phyloP scores from a whole-genome alignment of 2,329 filamentous ascomycete genomes.

The Diplodia sapinea region DNA sequence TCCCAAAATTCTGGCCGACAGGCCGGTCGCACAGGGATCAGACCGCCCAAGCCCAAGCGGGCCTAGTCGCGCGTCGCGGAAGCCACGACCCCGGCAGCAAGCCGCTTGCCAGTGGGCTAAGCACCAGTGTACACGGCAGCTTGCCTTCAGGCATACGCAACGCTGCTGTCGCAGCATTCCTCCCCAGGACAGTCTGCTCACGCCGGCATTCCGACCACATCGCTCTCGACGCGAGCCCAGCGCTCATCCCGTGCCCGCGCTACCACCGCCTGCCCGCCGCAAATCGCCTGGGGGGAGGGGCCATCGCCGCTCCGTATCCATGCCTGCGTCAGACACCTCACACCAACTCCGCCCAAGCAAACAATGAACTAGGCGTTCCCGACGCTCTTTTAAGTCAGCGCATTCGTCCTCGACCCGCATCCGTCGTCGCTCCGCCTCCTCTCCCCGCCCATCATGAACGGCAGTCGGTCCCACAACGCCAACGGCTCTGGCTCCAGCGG shows the following conservation, averaged over 20 bases:
- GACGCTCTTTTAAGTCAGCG: constrained; percentile 14
- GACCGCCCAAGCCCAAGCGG: background rate
- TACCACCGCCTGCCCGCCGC: constrained; percentile 13
- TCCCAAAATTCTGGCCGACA: constrained; percentile 21
- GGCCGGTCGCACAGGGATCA: constrained; percentile 10
- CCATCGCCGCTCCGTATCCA: constrained; percentile 27
- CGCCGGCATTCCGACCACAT: background rate
- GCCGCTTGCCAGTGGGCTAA: constrained; percentile 20
- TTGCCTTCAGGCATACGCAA: constrained; percentile 21
- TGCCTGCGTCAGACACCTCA: constrained; percentile 30
- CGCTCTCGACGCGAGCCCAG: constrained; percentile 11
- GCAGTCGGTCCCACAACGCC: constrained; percentile 26
- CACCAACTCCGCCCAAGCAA: constrained; percentile 23
- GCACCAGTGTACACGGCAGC: constrained; percentile 23
- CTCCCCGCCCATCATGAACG: constrained; percentile 28
- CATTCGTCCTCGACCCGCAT: background rate
- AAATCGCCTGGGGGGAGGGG: constrained; percentile 26
- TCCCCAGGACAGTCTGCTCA: background rate
- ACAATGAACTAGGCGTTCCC: constrained; percentile 30
- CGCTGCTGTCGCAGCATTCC: constrained; percentile 16
- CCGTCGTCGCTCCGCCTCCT: background rate
- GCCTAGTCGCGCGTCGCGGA: constrained; percentile 17
- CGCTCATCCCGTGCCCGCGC: constrained; percentile 13
- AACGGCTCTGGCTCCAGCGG: constrained; percentile 26
- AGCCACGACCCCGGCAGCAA: constrained; percentile 20